These are phyloP conservation scores for Crithidia bombi DNA, from an alignment of 208 protist species.

Conservation along the genomic window DNA sequence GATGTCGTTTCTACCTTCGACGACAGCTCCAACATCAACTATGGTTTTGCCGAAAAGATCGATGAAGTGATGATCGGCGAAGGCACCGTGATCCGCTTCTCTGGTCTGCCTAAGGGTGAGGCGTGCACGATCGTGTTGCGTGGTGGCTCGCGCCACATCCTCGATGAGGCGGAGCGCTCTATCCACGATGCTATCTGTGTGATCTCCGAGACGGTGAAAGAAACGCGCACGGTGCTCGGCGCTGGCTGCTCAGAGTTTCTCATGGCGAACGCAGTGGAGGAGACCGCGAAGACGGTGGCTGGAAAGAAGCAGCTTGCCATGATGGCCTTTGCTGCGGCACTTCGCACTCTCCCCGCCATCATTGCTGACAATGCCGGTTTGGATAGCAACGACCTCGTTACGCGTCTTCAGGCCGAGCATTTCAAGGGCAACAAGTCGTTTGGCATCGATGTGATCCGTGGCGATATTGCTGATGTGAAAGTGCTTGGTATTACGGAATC, in stretches of 20 bases:
- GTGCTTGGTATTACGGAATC: constrained; percentile 97
- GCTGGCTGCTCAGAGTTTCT: constrained; percentile 98
- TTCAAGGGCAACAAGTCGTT: constrained; percentile 64
- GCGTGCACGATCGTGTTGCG: constrained; percentile 99
- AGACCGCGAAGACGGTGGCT: constrained; percentile 87
- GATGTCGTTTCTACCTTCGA: constrained; percentile 99
- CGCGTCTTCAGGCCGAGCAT: constrained; percentile 92
- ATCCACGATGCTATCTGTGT: constrained; percentile 99
- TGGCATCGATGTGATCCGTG: constrained; percentile 96
- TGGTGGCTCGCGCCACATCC: constrained; percentile 98
- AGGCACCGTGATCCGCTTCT: constrained; percentile 98
- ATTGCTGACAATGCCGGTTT: constrained; percentile 98
- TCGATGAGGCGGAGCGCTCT: constrained; percentile 99
- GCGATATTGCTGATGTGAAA: constrained; percentile 95
- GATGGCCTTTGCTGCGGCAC: constrained; percentile 97
- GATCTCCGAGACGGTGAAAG: constrained; percentile 96
- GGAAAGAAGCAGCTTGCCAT: constrained; percentile 92
- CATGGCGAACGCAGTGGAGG: constrained; percentile 98
- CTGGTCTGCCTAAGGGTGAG: constrained; percentile 93
- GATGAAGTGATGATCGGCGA: constrained; percentile 99
- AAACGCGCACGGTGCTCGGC: constrained; percentile 96
- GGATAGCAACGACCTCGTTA: constrained; percentile 97
- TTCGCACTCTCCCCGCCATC: constrained; percentile 96
- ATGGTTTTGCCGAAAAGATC: constrained; percentile 96
- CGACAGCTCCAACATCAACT: constrained; percentile 94